Evolutionary conservation across 1,284 basidiomycete genomes (phyloP), one percentile per base, ranked within the genome.

Genomic region (Rhodotorula glutinis): DNA sequence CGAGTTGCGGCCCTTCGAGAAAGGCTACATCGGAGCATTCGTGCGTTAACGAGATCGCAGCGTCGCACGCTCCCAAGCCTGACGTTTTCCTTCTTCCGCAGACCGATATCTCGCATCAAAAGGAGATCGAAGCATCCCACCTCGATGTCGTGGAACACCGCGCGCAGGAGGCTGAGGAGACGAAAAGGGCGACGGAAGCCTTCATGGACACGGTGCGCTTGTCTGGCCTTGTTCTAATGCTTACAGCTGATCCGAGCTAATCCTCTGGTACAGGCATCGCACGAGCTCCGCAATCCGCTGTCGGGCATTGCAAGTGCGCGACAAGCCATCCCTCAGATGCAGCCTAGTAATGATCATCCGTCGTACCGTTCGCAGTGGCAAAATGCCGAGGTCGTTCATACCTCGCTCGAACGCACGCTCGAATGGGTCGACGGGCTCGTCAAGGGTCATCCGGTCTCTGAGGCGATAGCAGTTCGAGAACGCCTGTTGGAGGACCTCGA

Each of bases 61-160:
- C n/a, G 13, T 9, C 4, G 19, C 9, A 21, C 38, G n/a, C 11
- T 4, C 7, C 16, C 2, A 5, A n/a, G n/a, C 30, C 19, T 21
- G 11, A 14, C 23, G 14, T 5, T 23, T 9, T 23, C 16, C 29
- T n/a, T n/a, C 7, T 25, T 4, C 71, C 71, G 9, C 66, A 74
- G n/a, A 76, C 75, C 33, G 76, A 76, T 56, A 74, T 77, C 44
- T 74, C 69, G 2, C 58, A 59, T n/a, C 71, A 71, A 27, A 74
- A 74, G 58, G 65, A 66, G 38, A 49, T 70, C 51, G 74, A 75
- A 49, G 46, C 62, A 27, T 58, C 63, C 21, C 73, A 74, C 62
- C 63, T 75, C n/a, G 65, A 67, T 21, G 69, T 60, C 23, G 73
- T 73, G 53, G 74, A 75, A 54, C 65, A 66, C 59, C 60, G 74